Base-by-base conservation (phyloP, 768 basidiomycete species). In the Lanmaoa rubissima region DNA sequence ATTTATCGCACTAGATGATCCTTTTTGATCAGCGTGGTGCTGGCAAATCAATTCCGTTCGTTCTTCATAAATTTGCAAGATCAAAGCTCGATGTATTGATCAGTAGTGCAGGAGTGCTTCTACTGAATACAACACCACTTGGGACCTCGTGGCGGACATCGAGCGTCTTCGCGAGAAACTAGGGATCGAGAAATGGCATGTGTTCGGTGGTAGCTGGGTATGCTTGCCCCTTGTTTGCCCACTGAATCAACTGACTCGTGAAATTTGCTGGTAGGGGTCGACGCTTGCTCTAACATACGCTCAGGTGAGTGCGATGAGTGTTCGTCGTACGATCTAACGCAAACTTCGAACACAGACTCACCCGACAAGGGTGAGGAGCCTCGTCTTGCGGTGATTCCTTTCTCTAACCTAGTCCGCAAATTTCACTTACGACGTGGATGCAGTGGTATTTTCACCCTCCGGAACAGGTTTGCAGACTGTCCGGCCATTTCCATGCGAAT, bases 181-280 rank as follows among this genome's bases (percentile, higher is more conserved):
- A 16, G 74, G 74, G 41, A 80, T 98, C 54, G 86, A 91, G 19
- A 91, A 85, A 66, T 97, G 94, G 94, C 86, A 95, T 54, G 91
- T 97, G 28, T 97, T 98, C 67, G 95, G 95, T 31, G 94, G 94
- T 10, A 92, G 88, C 48, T 96, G 94, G 94, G 90, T 88, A 61
- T 48, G 76, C 68, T n/a, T 48, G 38, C 41, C 21, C 24, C 19
- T 48, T 5, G 16, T 32, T 44, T 48, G 10, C 21, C 26, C 10
- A 38, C 26, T 14, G n/a, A 48, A 42, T 12, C 14, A 24, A 26
- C 7, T 16, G 28, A 38, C 49, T 54, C 24, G 51, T 43, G 16
- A 16, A 21, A 34, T 21, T 39, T 43, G 2, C 16, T 58, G 54
- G 5, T 42, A 85, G 90, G 94, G 95, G 3, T 94, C 92, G 5